Evolutionary conservation across 2,329 filamentous ascomycete genomes (phyloP), one percentile per base, ranked within the genome.

Genomic region (Emmonsiellopsis sp.): DNA sequence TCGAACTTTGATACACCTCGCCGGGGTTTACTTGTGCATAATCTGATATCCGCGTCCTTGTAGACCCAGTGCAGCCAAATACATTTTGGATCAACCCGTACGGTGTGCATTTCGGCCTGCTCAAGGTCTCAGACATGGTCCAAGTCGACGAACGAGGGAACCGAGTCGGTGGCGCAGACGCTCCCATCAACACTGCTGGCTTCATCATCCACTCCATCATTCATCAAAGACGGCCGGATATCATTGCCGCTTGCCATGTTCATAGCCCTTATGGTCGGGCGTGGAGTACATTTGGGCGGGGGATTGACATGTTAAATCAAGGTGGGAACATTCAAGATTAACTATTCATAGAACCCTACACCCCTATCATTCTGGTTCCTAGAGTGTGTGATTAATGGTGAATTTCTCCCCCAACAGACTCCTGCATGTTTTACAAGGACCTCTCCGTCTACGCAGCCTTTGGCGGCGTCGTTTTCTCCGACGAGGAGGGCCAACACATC

Each of bases 141-240:
- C 66, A 65, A 8, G 71, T 77, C 4, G 65, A 74, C 54, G 65
- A 73, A 42, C 51, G 68, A 9, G 75, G 74, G 9, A 60, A 71
- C 39, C 65, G 72, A 17, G 65, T 75, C 40, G 71, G 68, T 32
- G 73, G 72, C 7, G 70, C 69, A 21, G 61, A 66, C 27, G 60
- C 65, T 13, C 58, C 68, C 7, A 63, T 75, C 39, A 76, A 77
- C 56, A 67, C 68, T 0, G 73, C 74, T 0, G 74, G 71, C 0
- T 76, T 74, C 58, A 71, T 72, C 61, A 77, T 77, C 48, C 74
- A 77, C 58, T 61, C 68, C 52, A 72, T 71, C 56, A 75, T 77
- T 42, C 74, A 77, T 54, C 60, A 64, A 10, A 66, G 65, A 1
- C 64, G 74, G 9, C 74, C 74, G 3, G 73, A 77, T 53, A 65